These are phyloP conservation scores for Colletotrichum tropicale DNA, from an alignment of 2,329 filamentous ascomycete genomes.

Conservation along the genomic window DNA sequence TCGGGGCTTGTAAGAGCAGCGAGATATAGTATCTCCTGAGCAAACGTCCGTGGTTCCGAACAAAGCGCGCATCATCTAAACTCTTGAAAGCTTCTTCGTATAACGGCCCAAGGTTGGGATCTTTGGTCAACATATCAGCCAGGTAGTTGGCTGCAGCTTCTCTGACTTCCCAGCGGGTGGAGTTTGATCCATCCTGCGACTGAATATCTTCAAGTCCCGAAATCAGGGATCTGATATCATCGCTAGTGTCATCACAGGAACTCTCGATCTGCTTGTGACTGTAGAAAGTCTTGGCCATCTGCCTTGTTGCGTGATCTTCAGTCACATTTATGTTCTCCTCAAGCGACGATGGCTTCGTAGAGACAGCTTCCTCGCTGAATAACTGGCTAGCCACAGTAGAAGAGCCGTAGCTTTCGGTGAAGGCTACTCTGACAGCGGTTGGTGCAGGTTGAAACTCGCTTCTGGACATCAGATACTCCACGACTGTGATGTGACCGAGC, in stretches of 20 bases:
- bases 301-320: background rate
- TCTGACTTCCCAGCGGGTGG: background rate
- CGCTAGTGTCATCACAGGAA: rapidly evolving
- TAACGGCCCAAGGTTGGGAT: rapidly evolving
- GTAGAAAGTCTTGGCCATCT: background rate
- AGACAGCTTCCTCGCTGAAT: background rate
- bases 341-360: background rate
- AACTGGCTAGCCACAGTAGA: background rate
- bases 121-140: background rate
- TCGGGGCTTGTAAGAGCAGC: background rate
- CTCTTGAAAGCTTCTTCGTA: background rate
- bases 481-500: slow-evolving; percentile 27
- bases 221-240: background rate
- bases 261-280: background rate
- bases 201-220: background rate
- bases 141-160: background rate
- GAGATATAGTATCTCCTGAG: background rate
- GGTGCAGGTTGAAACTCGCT: background rate
- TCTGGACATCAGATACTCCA: slow-evolving; percentile 23
- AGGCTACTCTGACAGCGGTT: background rate
- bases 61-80: background rate
- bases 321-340: background rate
- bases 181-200: background rate
- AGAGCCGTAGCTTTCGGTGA: background rate
- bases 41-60: background rate